Evolutionary conservation across 225 moss, liverwort and hornwort species (phyloP).

Genomic region (Physcomitrellopsis africana): DNA sequence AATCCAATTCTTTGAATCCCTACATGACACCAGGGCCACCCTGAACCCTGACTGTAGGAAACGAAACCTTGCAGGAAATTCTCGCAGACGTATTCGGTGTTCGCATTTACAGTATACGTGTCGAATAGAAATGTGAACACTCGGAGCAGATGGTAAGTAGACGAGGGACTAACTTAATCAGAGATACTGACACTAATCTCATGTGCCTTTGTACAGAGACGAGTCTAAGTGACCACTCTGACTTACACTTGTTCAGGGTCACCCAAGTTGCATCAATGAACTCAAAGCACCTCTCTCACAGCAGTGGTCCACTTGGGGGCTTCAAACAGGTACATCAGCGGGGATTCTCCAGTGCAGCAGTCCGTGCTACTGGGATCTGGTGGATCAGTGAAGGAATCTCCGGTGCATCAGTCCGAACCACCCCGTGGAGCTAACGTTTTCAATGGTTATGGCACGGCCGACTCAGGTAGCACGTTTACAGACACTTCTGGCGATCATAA

Average conservation of each 20-base stretch:
- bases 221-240: constrained; percentile 47
- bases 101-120: neutral
- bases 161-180: constrained; percentile 25
- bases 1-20: too few relatives aligned
- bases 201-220: constrained; percentile 56
- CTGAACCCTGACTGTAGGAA: too few relatives aligned
- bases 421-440: constrained; percentile 21
- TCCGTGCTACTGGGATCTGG: constrained; percentile 26
- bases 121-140: neutral
- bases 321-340: constrained; percentile 66
- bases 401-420: constrained; percentile 27
- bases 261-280: constrained; percentile 41
- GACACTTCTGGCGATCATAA: constrained; percentile 32
- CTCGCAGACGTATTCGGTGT: neutral
- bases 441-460: constrained; percentile 31
- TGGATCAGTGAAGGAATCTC: constrained; percentile 27
- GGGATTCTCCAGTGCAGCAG: constrained; percentile 42
- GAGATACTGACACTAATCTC: constrained; percentile 38
- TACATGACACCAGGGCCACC: too few relatives aligned
- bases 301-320: constrained; percentile 39
- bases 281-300: constrained; percentile 45
- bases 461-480: constrained; percentile 27
- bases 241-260: constrained; percentile 37
- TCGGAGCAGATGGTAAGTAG: neutral
- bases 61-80: too few relatives aligned